Percentiles rank a stretch among this genome's conserved stretches.
Evolutionary conservation across 2,329 filamentous ascomycete genomes (phyloP).

Genomic region (Dryadomyces sulphureus): DNA sequence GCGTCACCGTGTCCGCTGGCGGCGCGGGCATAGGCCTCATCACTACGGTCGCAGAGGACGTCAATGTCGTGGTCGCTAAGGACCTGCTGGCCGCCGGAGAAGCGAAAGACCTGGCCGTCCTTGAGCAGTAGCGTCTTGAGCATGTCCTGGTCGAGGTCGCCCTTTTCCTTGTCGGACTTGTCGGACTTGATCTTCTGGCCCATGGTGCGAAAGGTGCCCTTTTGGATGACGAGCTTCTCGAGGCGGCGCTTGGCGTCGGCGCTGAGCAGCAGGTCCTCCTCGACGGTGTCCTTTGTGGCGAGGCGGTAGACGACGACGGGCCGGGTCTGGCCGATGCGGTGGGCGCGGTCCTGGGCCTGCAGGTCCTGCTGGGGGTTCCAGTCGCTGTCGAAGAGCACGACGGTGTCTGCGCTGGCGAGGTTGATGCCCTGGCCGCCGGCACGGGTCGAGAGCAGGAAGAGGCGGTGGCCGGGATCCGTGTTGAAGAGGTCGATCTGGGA

Average conservation of each 20-base stretch:
- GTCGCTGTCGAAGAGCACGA: constrained; percentile 75
- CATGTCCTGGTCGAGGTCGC: constrained; percentile 41
- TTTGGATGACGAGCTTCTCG: constrained; percentile 91
- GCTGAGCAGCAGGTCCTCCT: constrained; percentile 71
- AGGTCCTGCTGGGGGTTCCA: constrained; percentile 97
- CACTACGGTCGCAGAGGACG: constrained; percentile 61
- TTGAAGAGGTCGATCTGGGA: constrained; percentile 64
- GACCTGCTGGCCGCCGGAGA: constrained; percentile 46
- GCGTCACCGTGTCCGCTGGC: constrained; percentile 65
- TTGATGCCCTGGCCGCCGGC: constrained; percentile 95
- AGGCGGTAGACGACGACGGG: constrained; percentile 90
- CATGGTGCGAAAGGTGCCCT: constrained; percentile 67
- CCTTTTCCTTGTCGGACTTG: constrained; percentile 28
- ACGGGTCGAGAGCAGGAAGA: constrained; percentile 81
- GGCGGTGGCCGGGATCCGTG: constrained; percentile 43
- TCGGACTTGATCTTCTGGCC: constrained; percentile 34
- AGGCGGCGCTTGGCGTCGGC: constrained; percentile 84
- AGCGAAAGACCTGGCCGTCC: constrained; percentile 53
- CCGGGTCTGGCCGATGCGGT: constrained; percentile 83
- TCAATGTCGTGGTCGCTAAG: constrained; percentile 64
- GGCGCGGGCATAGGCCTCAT: constrained; percentile 51
- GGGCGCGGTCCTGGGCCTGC: constrained; percentile 88
- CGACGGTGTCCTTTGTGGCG: constrained; percentile 83
- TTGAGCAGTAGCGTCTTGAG: constrained; percentile 49
- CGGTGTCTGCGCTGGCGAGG: constrained; percentile 78